Percentiles rank a stretch among this genome's conserved stretches.
Conservation (phyloP, 306 rosid species). For the Citrullus mucosospermus region DNA sequence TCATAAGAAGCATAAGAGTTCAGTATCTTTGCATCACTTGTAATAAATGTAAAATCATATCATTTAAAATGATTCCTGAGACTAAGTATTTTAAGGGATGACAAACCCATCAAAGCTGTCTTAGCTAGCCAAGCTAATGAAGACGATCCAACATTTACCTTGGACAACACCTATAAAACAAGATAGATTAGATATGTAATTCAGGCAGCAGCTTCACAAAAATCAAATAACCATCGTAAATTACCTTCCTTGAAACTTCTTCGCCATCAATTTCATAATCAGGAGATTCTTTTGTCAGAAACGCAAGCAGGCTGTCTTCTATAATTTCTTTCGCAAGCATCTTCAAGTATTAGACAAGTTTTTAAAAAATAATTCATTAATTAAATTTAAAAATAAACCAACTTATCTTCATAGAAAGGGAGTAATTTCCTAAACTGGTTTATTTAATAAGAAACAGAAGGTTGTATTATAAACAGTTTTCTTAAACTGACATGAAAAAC, state of each 20-base stretch:
- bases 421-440: not conserved
- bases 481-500: not conserved
- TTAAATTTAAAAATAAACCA: constrained; percentile 10
- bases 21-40: not conserved
- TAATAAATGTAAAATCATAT: constrained; percentile 8
- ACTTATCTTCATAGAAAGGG: not conserved
- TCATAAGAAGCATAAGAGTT: constrained; percentile 19
- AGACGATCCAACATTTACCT: constrained; percentile 80
- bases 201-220: not conserved
- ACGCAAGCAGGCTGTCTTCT: constrained; percentile 68
- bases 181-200: constrained; percentile 15
- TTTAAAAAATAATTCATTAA: constrained; percentile 1
- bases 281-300: constrained; percentile 59
- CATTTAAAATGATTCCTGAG: constrained; percentile 11
- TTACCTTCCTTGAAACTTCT: constrained; percentile 56
- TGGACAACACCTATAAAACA: constrained; percentile 58
- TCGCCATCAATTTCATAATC: constrained; percentile 45
- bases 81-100: constrained; percentile 9
- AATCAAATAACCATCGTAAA: not conserved
- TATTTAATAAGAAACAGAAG: not conserved
- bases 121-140: constrained; percentile 78
- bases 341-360: constrained; percentile 23
- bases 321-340: constrained; percentile 90
- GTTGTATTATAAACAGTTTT: not conserved
- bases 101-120: constrained; percentile 81